These are phyloP conservation scores for Apiospora kogelbergensis DNA, from an alignment of 2,329 filamentous ascomycete species.

Conservation along the genomic window DNA sequence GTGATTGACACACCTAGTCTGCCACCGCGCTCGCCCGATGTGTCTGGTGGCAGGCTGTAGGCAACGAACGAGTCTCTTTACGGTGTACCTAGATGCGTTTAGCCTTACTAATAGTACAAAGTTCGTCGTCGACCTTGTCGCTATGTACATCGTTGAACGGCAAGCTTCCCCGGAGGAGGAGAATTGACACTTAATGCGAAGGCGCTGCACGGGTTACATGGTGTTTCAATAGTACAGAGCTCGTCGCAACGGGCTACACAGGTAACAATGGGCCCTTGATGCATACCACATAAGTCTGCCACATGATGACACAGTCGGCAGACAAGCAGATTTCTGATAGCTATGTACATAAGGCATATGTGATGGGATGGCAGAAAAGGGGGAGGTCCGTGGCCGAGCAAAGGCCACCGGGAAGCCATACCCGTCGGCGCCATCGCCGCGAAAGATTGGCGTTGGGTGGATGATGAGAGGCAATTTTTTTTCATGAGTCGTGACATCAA, in stretches of 20 bases:
- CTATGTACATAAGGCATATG: too few relatives aligned
- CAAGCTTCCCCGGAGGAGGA: conserved; percentile 1
- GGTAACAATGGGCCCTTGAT: conserved; percentile 2
- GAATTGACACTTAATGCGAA: neutral
- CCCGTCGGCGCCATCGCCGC: neutral
- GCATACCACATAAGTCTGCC: conserved; percentile 1
- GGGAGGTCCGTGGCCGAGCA: conserved; percentile 1
- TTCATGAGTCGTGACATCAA: conserved; percentile 3
- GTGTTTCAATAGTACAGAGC: conserved; percentile 6
- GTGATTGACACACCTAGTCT: neutral
- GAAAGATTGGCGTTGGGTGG: neutral
- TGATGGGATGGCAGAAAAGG: neutral
- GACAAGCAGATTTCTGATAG: too few relatives aligned
- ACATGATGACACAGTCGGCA: neutral
- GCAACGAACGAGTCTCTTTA: neutral
- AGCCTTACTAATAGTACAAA: neutral
- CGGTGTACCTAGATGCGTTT: neutral
- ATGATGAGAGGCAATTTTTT: neutral
- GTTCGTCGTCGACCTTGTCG: neutral
- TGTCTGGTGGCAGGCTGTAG: neutral
- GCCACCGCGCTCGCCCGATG: neutral
- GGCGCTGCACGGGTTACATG: conserved; percentile 4
- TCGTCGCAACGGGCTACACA: conserved; percentile 5
- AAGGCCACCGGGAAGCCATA: neutral
- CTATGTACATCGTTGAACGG: neutral